Base-by-base conservation (phyloP, 2,329 filamentous ascomycete species). In the Cladophialophora yegresii region DNA sequence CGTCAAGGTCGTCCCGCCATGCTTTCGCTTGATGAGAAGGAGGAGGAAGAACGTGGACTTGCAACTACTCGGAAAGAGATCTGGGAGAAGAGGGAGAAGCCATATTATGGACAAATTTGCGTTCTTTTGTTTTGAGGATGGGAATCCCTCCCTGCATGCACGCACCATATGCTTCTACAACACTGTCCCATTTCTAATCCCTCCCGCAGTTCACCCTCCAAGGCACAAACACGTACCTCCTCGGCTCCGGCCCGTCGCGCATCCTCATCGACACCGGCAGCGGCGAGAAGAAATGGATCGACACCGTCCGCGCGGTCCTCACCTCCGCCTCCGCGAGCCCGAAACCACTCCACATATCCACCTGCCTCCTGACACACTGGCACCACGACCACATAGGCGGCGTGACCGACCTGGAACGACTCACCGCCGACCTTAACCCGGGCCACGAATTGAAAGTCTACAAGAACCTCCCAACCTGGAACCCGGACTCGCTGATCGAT, bases 211-310 rank as follows among this genome's bases (percentile, higher is more conserved):
- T 87, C 73, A 85, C 84, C 0, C 75, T 88, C n/a, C 86, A 88
- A 83, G 86, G 85, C 67, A 97, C 95, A 70, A 99, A 99, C 77
- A 99, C 95, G 36, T 99, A 99, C 76, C 84, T 99, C 20, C 66
- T 99, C 64, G 95, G 95, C 64, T 87, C 84, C 6, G 93, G 93
- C 3, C 75, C 80, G 5, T 78, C 80, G 6, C 87, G 95, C 9
- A 83, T 98, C 64, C 84, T 99, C 23, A 87, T 99, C 73, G 95
- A 99, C 78, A 96, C 93, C 0, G 95, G 90, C 55, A 89, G 96
- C 76, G 95, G 93, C 54, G 85, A 82, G 63, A 85, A 87, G 1
- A 82, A 84, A 36, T 99, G 93, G 93, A 82, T 86, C 49, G 76
- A 82, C 0, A 83, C 85, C 0, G 78, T 99, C 40, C 84, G 85